A percentile compares a stretch with the other conserved stretches of the same genome.
These are phyloP conservation scores for Dacryopinax primogenitus DNA, from an alignment of 768 basidiomycete genomes.

Conservation along the genomic window DNA sequence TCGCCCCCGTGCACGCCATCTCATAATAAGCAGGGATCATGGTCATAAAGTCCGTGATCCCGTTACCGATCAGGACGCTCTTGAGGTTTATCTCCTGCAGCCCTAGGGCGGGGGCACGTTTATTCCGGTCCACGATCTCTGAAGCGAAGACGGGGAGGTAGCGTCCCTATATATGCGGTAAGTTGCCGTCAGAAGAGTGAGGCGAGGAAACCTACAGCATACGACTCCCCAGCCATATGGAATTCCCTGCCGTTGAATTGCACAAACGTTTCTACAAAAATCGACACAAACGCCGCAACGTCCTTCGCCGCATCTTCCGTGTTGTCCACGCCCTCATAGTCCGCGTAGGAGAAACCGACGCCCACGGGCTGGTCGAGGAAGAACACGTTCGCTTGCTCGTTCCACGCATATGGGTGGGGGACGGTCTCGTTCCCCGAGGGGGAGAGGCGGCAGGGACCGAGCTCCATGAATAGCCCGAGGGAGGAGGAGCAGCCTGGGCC, in stretches of 20 bases:
- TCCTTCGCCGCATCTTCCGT: slow-evolving; percentile 73
- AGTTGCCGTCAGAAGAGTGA: neutral
- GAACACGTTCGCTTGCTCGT: slow-evolving; percentile 29
- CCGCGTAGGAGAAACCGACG: slow-evolving; percentile 60
- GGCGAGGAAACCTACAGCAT: slow-evolving; percentile 41
- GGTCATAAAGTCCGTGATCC: slow-evolving; percentile 28
- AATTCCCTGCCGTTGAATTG: slow-evolving; percentile 56
- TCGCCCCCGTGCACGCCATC: slow-evolving; percentile 43
- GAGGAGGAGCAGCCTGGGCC: slow-evolving; percentile 48
- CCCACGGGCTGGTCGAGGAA: slow-evolving; percentile 60
- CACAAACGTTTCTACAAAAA: slow-evolving; percentile 69
- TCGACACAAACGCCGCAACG: slow-evolving; percentile 57
- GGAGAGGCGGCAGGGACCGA: slow-evolving; percentile 56
- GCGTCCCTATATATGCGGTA: slow-evolving; percentile 9
- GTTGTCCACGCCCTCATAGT: slow-evolving; percentile 54
- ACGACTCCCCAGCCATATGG: slow-evolving; percentile 61
- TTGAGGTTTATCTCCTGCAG: slow-evolving; percentile 48
- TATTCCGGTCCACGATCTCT: slow-evolving; percentile 63
- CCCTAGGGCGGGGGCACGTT: slow-evolving; percentile 36
- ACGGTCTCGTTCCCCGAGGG: slow-evolving; percentile 26
- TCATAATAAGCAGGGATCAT: slow-evolving; percentile 37
- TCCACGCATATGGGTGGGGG: slow-evolving; percentile 29
- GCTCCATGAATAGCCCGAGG: slow-evolving; percentile 59
- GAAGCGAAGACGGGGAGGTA: slow-evolving; percentile 43
- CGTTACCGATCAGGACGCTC: slow-evolving; percentile 57